phyloP scores from a whole-genome alignment of 164 flowering plant species.

The Annona cherimola region DNA sequence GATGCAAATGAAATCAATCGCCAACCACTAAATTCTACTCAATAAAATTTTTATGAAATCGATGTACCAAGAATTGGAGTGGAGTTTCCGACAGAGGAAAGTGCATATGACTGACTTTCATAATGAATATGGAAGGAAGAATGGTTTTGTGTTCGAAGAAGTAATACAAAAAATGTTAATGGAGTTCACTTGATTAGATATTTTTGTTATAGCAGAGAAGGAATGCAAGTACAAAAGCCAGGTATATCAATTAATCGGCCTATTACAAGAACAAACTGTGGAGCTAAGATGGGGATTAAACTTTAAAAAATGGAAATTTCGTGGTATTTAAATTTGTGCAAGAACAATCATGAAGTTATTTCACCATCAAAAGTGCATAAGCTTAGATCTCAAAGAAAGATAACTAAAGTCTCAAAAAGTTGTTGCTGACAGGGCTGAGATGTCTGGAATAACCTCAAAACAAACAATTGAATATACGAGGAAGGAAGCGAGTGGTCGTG shows the following conservation, averaged over 20 bases:
- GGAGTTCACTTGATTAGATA: neutral
- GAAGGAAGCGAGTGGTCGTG: too few relatives aligned
- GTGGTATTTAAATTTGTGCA: neutral
- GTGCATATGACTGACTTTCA: conserved; percentile 3
- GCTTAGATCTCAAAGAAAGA: neutral
- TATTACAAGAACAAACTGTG: conserved; percentile 1
- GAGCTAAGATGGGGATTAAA: neutral
- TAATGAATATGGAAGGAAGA: neutral
- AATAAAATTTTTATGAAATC: too few relatives aligned
- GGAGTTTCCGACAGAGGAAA: neutral
- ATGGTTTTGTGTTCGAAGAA: conserved; percentile 2
- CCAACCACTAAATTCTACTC: too few relatives aligned
- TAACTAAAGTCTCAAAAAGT: too few relatives aligned
- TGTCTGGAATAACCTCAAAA: too few relatives aligned
- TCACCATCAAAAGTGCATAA: conserved; percentile 8
- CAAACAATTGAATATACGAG: too few relatives aligned
- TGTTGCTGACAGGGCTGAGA: too few relatives aligned
- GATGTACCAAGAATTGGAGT: neutral
- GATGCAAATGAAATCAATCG: too few relatives aligned
- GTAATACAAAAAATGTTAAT: neutral
- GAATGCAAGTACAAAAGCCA: neutral
- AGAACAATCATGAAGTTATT: conserved; percentile 11
- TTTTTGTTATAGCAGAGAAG: neutral
- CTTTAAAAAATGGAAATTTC: neutral
- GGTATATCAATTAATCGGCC: neutral